These are phyloP conservation scores for Rubroshorea leprosula DNA, from an alignment of 345 rosid genomes.

Conservation along the genomic window DNA sequence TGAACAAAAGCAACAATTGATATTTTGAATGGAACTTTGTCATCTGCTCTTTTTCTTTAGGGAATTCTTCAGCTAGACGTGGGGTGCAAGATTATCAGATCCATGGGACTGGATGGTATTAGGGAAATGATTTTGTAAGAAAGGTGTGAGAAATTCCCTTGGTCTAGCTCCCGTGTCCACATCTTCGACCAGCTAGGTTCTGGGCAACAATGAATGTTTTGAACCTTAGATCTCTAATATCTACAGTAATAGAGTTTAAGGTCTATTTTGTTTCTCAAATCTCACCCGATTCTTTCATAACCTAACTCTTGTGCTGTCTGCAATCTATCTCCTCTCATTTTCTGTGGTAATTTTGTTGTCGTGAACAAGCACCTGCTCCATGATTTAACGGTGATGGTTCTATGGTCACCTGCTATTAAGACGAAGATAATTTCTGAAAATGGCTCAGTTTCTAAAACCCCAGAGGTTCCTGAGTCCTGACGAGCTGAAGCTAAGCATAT, in stretches of 20 bases:
- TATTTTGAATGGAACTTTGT: background rate
- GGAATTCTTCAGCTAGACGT: constrained; percentile 29
- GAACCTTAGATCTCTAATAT: constrained; percentile 82
- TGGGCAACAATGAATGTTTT: constrained; percentile 79
- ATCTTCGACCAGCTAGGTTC: constrained; percentile 90
- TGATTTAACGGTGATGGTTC: constrained; percentile 67
- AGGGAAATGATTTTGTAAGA: constrained; percentile 55
- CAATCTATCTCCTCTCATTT: constrained; percentile 12
- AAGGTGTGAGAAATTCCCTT: constrained; percentile 85
- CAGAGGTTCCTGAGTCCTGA: constrained; percentile 1
- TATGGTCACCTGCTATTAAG: constrained; percentile 56
- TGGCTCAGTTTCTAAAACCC: constrained; percentile 21
- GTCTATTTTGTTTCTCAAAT: constrained; percentile 35
- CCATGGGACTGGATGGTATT: constrained; percentile 32
- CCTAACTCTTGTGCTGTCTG: background rate
- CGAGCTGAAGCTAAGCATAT: constrained; percentile 4
- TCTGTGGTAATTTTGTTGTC: constrained; percentile 77
- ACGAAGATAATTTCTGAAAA: constrained; percentile 46
- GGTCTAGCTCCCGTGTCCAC: constrained; percentile 88
- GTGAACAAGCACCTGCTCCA: constrained; percentile 84
- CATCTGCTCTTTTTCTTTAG: constrained; percentile 3
- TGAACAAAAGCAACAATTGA: background rate
- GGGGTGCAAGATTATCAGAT: constrained; percentile 23
- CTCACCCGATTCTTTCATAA: background rate
- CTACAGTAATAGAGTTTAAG: constrained; percentile 69